phyloP scores from a whole-genome alignment of 2,329 filamentous ascomycete genomes.

The Hypoxylon sp. region DNA sequence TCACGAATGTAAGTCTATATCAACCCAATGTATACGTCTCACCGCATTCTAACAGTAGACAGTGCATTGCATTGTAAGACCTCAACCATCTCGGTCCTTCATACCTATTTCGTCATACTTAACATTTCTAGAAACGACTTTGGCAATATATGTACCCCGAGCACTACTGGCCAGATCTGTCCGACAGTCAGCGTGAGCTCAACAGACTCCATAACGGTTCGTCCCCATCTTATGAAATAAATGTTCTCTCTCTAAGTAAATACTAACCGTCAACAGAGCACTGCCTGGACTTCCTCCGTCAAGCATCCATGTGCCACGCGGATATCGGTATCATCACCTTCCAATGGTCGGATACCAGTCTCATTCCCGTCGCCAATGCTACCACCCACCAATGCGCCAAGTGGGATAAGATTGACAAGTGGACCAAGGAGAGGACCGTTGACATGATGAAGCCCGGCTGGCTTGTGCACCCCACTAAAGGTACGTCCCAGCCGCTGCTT shows the following conservation, averaged over 20 bases:
- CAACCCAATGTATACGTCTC: neutral
- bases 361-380: constrained; percentile 14
- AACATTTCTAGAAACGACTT: constrained; percentile 11
- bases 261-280: constrained; percentile 10
- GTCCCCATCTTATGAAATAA: neutral
- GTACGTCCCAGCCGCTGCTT: neutral
- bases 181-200: neutral
- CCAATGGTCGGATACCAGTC: constrained; percentile 10
- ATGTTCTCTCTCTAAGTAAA: neutral
- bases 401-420: constrained; percentile 19
- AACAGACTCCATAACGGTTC: constrained; percentile 19
- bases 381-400: constrained; percentile 19
- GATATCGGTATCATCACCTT: constrained; percentile 20
- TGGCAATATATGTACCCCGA: constrained; percentile 22
- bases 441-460: constrained; percentile 25
- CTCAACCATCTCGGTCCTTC: neutral
- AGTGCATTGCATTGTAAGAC: constrained; percentile 19
- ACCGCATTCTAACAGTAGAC: neutral
- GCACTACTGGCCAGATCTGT: constrained; percentile 1
- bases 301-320: constrained; percentile 17
- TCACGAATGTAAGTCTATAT: constrained; percentile 7
- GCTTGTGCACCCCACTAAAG: constrained; percentile 16
- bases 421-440: constrained; percentile 11
- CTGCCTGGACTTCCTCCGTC: constrained; percentile 21
- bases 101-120: neutral